phyloP scores from a whole-genome alignment of 768 basidiomycete species.

The Lentinula sp. region DNA sequence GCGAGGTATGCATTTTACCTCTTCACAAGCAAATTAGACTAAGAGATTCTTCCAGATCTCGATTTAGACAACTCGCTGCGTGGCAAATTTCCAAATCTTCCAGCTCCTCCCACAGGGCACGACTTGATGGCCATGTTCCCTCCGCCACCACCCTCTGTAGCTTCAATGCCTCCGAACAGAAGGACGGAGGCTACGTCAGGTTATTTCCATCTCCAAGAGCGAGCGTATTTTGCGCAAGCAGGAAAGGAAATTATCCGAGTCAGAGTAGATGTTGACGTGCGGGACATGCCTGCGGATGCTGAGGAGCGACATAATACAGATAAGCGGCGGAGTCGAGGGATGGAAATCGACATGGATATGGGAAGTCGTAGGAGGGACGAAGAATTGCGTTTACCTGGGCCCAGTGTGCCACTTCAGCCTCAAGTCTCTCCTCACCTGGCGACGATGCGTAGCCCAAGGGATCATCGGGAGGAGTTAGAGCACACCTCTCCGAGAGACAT shows the following conservation, averaged over 20 bases:
- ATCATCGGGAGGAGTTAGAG: background rate
- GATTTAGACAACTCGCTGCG: background rate
- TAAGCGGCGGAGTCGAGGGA: conserved; percentile 17
- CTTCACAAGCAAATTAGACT: background rate
- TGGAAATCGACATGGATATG: conserved; percentile 11
- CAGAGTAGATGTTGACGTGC: conserved; percentile 62
- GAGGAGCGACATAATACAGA: background rate
- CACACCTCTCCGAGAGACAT: background rate
- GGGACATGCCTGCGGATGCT: conserved; percentile 7
- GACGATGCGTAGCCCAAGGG: background rate
- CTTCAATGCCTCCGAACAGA: conserved; percentile 37
- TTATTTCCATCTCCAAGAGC: conserved; percentile 71
- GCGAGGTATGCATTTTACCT: background rate
- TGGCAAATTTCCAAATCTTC: conserved; percentile 37
- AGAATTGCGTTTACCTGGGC: conserved; percentile 17
- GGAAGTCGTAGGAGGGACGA: conserved; percentile 11
- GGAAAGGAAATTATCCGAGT: conserved; percentile 75
- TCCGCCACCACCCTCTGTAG: conserved; percentile 53
- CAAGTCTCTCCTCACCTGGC: background rate
- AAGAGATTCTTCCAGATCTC: background rate
- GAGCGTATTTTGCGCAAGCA: conserved; percentile 74
- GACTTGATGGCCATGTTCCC: conserved; percentile 86
- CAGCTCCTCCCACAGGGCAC: conserved; percentile 74
- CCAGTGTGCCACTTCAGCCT: background rate
- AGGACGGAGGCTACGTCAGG: conserved; percentile 56